These are phyloP conservation scores for Spinacia oleracea DNA, from an alignment of 179 eudicot genomes.

Conservation along the genomic window DNA sequence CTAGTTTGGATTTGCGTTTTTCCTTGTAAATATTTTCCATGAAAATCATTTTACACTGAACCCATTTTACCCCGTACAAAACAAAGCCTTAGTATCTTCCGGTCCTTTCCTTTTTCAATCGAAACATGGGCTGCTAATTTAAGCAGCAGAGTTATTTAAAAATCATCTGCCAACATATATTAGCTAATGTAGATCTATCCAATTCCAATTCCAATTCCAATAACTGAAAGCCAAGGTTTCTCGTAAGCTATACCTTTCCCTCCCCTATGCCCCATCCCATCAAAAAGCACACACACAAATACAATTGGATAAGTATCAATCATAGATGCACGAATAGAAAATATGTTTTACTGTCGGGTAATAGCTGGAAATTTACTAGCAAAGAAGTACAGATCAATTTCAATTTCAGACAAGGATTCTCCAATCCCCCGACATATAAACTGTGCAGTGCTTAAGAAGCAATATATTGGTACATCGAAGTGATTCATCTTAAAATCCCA, in stretches of 20 bases:
- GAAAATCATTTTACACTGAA: too few species aligned
- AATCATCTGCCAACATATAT: too few species aligned
- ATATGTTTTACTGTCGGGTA: not conserved
- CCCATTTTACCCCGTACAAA: too few species aligned
- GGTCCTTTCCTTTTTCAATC: too few species aligned
- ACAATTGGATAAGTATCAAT: not conserved
- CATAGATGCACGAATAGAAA: not conserved
- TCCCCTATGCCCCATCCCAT: not conserved
- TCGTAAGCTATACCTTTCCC: not conserved
- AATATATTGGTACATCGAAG: conserved; percentile 1
- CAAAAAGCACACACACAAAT: not conserved
- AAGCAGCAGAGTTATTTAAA: not conserved
- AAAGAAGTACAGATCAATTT: not conserved
- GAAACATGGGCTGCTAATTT: too few species aligned
- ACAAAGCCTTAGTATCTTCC: too few species aligned
- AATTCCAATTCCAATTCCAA: not conserved
- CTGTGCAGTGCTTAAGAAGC: conserved; percentile 2
- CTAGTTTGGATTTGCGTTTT: too few species aligned
- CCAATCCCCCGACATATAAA: conserved; percentile 14
- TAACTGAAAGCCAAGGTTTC: not conserved
- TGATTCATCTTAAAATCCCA: conserved; percentile 14
- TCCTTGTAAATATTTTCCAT: too few species aligned
- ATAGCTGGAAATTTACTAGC: too few species aligned
- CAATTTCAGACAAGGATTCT: conserved; percentile 11
- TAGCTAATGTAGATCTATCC: too few species aligned